These are phyloP conservation scores for Aspergillaceae sp. DNA, from an alignment of 2,329 filamentous ascomycete species.

Conservation along the genomic window DNA sequence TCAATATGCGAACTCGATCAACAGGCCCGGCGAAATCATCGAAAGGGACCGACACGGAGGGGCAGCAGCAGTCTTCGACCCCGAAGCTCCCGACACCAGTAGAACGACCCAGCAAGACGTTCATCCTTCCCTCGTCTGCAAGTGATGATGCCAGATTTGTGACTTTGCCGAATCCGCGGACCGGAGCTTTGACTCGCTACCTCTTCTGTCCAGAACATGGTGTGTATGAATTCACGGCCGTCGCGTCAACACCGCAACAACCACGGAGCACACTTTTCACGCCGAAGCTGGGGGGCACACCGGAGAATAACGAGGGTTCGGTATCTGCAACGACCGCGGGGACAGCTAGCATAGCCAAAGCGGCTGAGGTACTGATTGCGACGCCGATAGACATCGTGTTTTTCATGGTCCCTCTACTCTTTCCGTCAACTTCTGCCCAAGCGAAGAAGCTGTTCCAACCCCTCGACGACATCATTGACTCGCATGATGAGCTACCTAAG, in stretches of 20 bases:
- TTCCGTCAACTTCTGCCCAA: constrained; percentile 37
- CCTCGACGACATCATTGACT: constrained; percentile 43
- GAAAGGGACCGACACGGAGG: constrained; percentile 9
- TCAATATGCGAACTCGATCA: constrained; percentile 23
- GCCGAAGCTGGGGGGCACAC: constrained; percentile 11
- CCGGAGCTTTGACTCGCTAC: constrained; percentile 42
- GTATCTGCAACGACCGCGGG: constrained; percentile 4
- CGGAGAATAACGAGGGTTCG: constrained; percentile 10
- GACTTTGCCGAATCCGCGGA: constrained; percentile 48
- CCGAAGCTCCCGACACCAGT: constrained; percentile 13
- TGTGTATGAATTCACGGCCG: constrained; percentile 53
- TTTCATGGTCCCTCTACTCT: constrained; percentile 65
- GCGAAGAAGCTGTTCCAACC: constrained; percentile 37
- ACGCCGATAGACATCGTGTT: constrained; percentile 81
- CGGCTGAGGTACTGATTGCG: constrained; percentile 70
- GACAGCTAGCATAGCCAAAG: constrained; percentile 52
- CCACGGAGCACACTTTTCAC: constrained; percentile 50
- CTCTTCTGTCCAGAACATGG: constrained; percentile 52
- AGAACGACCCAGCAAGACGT: constrained; percentile 38
- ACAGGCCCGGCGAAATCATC: constrained; percentile 8
- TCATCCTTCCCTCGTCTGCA: constrained; percentile 48
- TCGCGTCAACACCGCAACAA: constrained; percentile 43
- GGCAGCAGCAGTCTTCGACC: constrained; percentile 5
- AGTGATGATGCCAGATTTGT: constrained; percentile 48
- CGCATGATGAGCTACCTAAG: constrained; percentile 32